Evolutionary conservation across 257 asterid species (phyloP), one percentile per base, ranked within the genome.

Genomic region (Solanum tacnaense): DNA sequence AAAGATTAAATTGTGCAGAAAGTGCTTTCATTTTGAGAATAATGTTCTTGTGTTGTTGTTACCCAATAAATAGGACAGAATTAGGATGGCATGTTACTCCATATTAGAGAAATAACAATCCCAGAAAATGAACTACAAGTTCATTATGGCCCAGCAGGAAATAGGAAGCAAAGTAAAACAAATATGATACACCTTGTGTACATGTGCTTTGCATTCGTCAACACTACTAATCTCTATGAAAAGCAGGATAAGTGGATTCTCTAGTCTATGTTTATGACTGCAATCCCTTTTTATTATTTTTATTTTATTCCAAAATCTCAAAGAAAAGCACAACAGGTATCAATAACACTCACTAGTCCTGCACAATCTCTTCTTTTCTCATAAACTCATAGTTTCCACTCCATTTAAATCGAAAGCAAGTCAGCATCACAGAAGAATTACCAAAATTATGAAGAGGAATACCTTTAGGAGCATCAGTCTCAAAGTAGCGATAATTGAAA

Each of bases 401-500:
- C 23, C 58, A 23, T 76, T 29, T 38, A 32, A 15, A 41, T 78
- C 38, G 18, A 78, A 39, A 41, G 84, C 38, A 41, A 9, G 25
- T 78, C 62, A 41, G 36, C 84, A 78, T 25, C 62, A 41, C 23
- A 4, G 62, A 41, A 41, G 23, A 25, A 78, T 15, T 25, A 78
- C 65, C 36, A 78, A 10, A 78, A 78, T 41, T 78, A 41, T 25
- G 62, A 78, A 78, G 36, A 13, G 84, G 13, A 78, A 75, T 92
- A 97, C 99, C 99, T 93, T 94, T 90, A 7, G 99, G 96, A 76
- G 99, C 95, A 92, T 97, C 98, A 12, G 99, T 97, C 95, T 97
- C 99, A 88, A 97, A 97, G 91, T 97, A 97, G 31, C 99, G 96
- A 90, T 97, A 97, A 89, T 97, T 97, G 85, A 97, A 96, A 92